Evolutionary conservation across 495 filamentous ascomycete species (phyloP), one percentile per base, ranked within the genome.

Genomic region (Penicillium tannophilum): DNA sequence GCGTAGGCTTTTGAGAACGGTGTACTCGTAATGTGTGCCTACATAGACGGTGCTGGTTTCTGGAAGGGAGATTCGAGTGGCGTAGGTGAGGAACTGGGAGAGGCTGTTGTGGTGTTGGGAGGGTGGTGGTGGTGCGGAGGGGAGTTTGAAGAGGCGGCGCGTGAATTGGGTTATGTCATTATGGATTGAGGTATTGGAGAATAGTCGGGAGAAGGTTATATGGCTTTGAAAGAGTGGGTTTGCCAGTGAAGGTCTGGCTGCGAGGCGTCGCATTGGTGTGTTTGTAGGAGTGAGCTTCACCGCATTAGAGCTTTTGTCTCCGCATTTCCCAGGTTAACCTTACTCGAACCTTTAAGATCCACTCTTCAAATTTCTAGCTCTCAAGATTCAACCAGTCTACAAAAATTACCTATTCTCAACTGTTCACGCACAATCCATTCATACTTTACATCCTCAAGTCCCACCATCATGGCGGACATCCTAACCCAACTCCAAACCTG

Each of bases 401-500:
- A 28, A 1, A 7, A 5, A 28, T 4, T 7, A 28, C 6, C 6
- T 28, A 23, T 28, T 4, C 0, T 60, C 55, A 17, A 41, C 39
- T n/a, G 5, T 5, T 8, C 39, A n/a, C n/a, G 14, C 5, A 16
- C 14, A 14, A 52, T 58, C 47, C 8, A n/a, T 2, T 2, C 20
- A 23, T 23, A 23, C 39, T 8, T 45, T 55, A 23, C 50, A 59
- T 41, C 30, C 12, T 54, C 54, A 17, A 11, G 19, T 35, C 7
- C 33, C 41, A 3, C 6, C 49, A 76, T 48, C 54, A 97, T 97
- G 93, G 89, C 89, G 0, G 94, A 98, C 73, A 84, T 88, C 44
- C 84, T 98, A 41, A 97, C 94, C 4, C 93, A 97, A 70, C 83
- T 98, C 42, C 94, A 98, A 79, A 92, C 96, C 71, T 90, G 91